A percentile compares a stretch with the other conserved stretches of the same genome.
Conservation (phyloP, 345 rosid genomes). For the Hibiscus trionum region DNA sequence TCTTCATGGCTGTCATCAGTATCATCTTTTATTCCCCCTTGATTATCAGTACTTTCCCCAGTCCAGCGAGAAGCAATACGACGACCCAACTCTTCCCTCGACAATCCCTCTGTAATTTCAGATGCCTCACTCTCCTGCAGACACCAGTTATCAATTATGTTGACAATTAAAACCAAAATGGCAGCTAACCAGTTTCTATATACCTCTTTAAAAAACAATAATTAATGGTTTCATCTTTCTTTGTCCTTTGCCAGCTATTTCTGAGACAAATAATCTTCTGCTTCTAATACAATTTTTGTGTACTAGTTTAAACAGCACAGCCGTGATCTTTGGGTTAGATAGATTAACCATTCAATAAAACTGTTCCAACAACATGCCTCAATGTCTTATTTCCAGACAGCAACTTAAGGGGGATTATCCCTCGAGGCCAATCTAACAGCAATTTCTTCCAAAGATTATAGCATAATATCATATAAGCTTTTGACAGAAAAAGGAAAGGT, state of each 20-base stretch:
- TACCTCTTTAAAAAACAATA: not conserved
- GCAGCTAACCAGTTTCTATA: not conserved
- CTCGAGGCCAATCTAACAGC: not conserved
- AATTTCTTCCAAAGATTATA: not conserved
- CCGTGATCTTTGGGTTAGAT: not conserved
- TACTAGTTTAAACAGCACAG: not conserved
- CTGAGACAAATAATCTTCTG: not conserved
- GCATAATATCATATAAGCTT: not conserved
- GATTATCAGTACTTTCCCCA: slow-evolving; percentile 52
- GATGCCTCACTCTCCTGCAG: slow-evolving; percentile 37
- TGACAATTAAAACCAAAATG: not conserved
- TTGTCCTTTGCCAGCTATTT: not conserved
- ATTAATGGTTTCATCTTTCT: not conserved
- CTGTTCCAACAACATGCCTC: not conserved
- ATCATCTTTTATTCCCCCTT: slow-evolving; percentile 27
- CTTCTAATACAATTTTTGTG: not conserved
- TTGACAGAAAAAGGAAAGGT: not conserved
- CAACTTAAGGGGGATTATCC: not conserved
- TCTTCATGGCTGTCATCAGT: slow-evolving; percentile 45
- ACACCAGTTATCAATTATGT: slow-evolving; percentile 9
- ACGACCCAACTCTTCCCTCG: slow-evolving; percentile 88
- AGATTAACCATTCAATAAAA: not conserved
- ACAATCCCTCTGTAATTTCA: slow-evolving; percentile 56
- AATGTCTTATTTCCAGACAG: not conserved
- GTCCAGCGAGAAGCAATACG: slow-evolving; percentile 99